phyloP scores from a whole-genome alignment of 148 eudicot species.

The Rhododendron kiyosumense region DNA sequence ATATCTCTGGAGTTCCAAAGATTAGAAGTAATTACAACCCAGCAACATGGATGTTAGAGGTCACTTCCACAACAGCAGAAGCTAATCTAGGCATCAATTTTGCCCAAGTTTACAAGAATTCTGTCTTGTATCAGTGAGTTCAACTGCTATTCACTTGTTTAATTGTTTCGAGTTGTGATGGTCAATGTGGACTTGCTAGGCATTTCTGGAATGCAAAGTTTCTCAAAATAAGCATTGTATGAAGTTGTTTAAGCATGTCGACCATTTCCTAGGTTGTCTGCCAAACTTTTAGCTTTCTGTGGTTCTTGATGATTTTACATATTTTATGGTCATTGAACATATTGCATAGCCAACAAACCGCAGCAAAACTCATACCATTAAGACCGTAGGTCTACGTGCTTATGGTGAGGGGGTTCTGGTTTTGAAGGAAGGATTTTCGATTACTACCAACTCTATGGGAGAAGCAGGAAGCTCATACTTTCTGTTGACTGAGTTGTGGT shows the following conservation, averaged over 20 bases:
- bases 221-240: background rate
- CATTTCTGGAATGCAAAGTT: background rate
- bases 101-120: conserved; percentile 43
- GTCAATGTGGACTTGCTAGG: background rate
- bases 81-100: conserved; percentile 57
- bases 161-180: background rate
- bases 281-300: background rate
- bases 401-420: background rate
- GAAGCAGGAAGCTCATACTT: background rate
- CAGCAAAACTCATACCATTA: background rate
- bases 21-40: conserved; percentile 71
- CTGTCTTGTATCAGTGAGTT: conserved; percentile 56
- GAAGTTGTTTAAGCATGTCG: background rate
- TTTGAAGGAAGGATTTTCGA: background rate
- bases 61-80: conserved; percentile 73
- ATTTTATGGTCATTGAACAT: background rate
- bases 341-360: background rate
- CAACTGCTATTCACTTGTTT: background rate
- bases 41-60: conserved; percentile 89
- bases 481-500: background rate
- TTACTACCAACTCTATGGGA: background rate
- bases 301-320: background rate
- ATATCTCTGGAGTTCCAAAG: conserved; percentile 59
- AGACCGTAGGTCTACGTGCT: background rate
- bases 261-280: background rate